Percentiles rank a stretch among this genome's conserved stretches.
Conservation (phyloP, 495 filamentous ascomycete genomes). For the Endocarpon pusillum region DNA sequence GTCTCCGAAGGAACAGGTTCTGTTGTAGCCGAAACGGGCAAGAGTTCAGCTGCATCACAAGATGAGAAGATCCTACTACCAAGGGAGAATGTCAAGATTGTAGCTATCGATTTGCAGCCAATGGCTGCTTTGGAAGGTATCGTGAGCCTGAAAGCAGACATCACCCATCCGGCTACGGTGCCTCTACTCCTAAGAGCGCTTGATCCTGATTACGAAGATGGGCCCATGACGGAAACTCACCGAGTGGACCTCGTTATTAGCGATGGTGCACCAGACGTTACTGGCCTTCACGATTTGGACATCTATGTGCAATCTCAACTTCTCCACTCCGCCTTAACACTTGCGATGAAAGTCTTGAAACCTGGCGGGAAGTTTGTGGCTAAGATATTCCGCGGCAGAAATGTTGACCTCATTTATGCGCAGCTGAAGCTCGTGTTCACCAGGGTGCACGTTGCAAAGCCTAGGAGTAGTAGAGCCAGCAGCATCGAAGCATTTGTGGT, state of each 20-base stretch:
- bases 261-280: conserved; percentile 92
- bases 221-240: conserved; percentile 31
- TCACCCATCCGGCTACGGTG: conserved; percentile 90
- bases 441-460: conserved; percentile 78
- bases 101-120: conserved; percentile 86
- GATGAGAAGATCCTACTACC: conserved; percentile 26
- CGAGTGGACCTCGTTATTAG: conserved; percentile 85
- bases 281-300: conserved; percentile 88
- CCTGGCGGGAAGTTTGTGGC: conserved; percentile 93
- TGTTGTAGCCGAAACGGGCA: conserved; percentile 1
- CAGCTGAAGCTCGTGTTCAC: conserved; percentile 85
- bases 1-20: not conserved
- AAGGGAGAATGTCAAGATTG: conserved; percentile 71
- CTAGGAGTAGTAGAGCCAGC: conserved; percentile 78
- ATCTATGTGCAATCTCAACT: conserved; percentile 96
- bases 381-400: conserved; percentile 89
- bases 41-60: too few species aligned
- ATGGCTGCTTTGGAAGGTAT: conserved; percentile 89
- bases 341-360: conserved; percentile 76
- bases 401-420: conserved; percentile 81
- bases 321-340: conserved; percentile 80
- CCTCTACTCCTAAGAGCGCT: conserved; percentile 72
- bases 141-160: conserved; percentile 78
- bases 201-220: conserved; percentile 45
- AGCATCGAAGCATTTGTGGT: conserved; percentile 94